phyloP scores from a whole-genome alignment of 768 basidiomycete genomes.

The Termitomyces sp. region DNA sequence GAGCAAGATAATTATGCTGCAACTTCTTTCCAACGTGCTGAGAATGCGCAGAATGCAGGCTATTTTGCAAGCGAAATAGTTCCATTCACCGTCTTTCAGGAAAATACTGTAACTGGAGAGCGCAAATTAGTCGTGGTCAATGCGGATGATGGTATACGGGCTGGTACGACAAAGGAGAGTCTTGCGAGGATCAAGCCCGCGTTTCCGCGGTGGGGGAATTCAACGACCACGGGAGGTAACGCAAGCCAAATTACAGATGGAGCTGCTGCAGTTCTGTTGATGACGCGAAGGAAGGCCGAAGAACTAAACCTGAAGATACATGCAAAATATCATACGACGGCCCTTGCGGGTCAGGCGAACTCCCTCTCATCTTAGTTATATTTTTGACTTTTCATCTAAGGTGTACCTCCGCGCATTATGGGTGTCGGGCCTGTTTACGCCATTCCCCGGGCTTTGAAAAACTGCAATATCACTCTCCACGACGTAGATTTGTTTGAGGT shows the following conservation, averaged over 20 bases:
- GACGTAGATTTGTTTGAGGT: conserved; percentile 84
- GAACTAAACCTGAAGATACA: conserved; percentile 66
- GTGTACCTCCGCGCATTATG: conserved; percentile 80
- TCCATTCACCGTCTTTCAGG: conserved; percentile 63
- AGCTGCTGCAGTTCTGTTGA: conserved; percentile 74
- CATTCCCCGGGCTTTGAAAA: conserved; percentile 71
- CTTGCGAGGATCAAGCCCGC: conserved; percentile 65
- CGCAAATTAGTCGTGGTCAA: conserved; percentile 48
- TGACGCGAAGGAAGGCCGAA: conserved; percentile 77
- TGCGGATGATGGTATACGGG: conserved; percentile 76
- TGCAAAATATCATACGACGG: conserved; percentile 75
- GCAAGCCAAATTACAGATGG: conserved; percentile 85
- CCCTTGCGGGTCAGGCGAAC: conserved; percentile 49
- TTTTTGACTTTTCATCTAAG: conserved; percentile 23
- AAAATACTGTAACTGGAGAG: conserved; percentile 49
- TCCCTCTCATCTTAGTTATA: not conserved
- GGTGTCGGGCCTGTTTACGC: conserved; percentile 82
- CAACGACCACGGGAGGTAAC: conserved; percentile 78
- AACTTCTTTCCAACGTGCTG: conserved; percentile 72
- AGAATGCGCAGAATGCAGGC: conserved; percentile 63
- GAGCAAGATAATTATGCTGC: conserved; percentile 76
- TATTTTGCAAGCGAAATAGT: conserved; percentile 68
- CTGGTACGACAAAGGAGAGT: conserved; percentile 62
- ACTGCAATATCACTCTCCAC: conserved; percentile 54
- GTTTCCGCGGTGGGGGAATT: conserved; percentile 78